Base-by-base conservation (phyloP, 805 yeast genomes). In the Candida endomychidarum region DNA sequence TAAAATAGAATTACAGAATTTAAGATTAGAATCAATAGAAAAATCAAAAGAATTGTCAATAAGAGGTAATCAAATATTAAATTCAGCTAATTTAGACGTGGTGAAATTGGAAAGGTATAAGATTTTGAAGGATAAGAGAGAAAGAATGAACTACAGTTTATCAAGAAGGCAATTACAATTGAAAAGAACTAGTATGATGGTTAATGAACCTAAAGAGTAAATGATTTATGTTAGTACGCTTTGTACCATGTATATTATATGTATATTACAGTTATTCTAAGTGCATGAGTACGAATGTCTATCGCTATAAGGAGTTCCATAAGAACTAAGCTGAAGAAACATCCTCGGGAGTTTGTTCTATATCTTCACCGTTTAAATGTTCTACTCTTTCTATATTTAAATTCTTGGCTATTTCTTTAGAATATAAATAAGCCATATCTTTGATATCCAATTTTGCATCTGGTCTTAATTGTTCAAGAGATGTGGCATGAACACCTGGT, bases 401-500 rank as follows among this genome's bases (percentile, higher is more conserved):
- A 20, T 54, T 38, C 28, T 54, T 54, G 10, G 72, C 72, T 21
- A 69, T 46, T 44, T 69, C 70, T 33, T 57, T 58, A 5, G 70
- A 70, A 37, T 56, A 67, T 45, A 54, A 49, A 19, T 51, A 49
- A 1, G 64, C 73, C 5, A 58, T 62, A 4, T 57, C 60, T 37
- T 59, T 53, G 18, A 58, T 35, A 4, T 35, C 47, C 15, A 40
- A 27, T 8, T 38, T 18, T 4, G 9, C 38, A n/a, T 31, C 34
- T 1, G 57, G 60, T 18, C 27, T 41, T 29, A 53, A 36, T 22
- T 52, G 52, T 19, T 44, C 36, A 9, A 70, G 52, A 3, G 72
- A 64, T 2, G 72, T 67, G 38, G 74, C 72, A 8, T 30, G 31
- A 29, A 74, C 73, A 5, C 75, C 78, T 0, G 83, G 78, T 23